Percentiles rank a stretch among this genome's conserved stretches.
Evolutionary conservation across 1,284 basidiomycete species (phyloP).

Genomic region (Boletellus deceptivus): DNA sequence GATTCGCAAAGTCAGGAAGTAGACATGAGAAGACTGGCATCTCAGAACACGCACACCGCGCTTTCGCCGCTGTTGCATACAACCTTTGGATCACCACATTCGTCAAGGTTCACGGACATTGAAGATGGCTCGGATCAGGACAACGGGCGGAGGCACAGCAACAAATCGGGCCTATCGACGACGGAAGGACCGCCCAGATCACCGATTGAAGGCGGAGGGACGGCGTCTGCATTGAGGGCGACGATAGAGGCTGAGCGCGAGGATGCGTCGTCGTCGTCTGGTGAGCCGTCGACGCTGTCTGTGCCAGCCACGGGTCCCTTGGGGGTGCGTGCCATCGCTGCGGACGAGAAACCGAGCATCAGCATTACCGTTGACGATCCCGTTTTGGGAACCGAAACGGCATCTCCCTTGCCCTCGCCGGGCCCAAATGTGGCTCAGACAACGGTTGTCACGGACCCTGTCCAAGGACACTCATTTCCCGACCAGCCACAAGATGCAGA

Average conservation of each 20-base stretch:
- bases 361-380: conserved; percentile 6
- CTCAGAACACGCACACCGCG: conserved; percentile 3
- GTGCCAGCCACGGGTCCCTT: no score
- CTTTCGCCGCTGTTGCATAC: conserved; percentile 52
- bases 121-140: conserved; percentile 29
- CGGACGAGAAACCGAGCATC: conserved; percentile 21
- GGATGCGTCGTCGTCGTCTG: neutral
- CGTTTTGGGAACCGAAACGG: conserved; percentile 10
- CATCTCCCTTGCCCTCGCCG: conserved; percentile 8
- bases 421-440: conserved; percentile 1
- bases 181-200: conserved; percentile 16
- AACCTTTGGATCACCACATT: conserved; percentile 48
- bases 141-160: conserved; percentile 14
- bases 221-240: conserved; percentile 38
- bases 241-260: conserved; percentile 35
- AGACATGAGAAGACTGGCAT: conserved; percentile 1
- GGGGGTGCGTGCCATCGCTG: conserved; percentile 20
- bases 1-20: conserved; percentile 11
- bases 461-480: neutral
- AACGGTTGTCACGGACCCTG: conserved; percentile 10
- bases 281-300: neutral
- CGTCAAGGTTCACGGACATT: conserved; percentile 36
- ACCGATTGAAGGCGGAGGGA: conserved; percentile 20
- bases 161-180: conserved; percentile 19
- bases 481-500: conserved; percentile 11